These are phyloP conservation scores for Trichoderma asperelloides DNA, from an alignment of 495 filamentous ascomycete species.

Conservation along the genomic window DNA sequence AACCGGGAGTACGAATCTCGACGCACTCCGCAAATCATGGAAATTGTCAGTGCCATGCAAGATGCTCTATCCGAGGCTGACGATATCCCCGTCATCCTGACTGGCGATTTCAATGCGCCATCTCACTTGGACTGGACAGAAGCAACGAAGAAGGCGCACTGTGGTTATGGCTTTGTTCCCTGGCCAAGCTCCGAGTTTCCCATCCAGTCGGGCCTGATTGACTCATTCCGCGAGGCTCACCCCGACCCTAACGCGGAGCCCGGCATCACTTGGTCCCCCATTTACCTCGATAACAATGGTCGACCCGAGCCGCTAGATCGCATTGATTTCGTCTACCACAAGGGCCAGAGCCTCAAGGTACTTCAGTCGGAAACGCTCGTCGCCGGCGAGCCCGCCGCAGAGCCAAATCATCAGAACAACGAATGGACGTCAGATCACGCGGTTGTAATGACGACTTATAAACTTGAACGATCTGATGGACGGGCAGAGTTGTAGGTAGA, in stretches of 20 bases:
- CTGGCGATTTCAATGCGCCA: conserved; percentile 8
- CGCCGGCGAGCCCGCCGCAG: not conserved
- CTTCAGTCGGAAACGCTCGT: not conserved
- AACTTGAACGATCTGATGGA: not conserved
- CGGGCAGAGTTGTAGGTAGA: not conserved
- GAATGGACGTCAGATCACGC: conserved; percentile 7
- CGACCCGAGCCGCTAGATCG: conserved; percentile 2
- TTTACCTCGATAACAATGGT: conserved; percentile 1
- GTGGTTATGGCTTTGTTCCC: not conserved
- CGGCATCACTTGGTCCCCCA: conserved; percentile 3
- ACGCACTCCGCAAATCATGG: conserved; percentile 5
- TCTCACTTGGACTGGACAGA: conserved; percentile 8
- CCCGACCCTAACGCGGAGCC: conserved; percentile 7
- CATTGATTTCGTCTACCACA: conserved; percentile 7
- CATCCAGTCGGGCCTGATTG: not conserved
- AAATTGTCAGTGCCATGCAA: not conserved
- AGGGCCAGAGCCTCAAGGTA: not conserved
- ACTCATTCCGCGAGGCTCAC: conserved; percentile 1
- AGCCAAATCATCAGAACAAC: not conserved
- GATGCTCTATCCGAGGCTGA: not conserved
- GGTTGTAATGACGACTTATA: not conserved
- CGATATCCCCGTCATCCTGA: not conserved
- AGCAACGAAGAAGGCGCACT: conserved; percentile 1
- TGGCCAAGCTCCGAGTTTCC: conserved; percentile 4
- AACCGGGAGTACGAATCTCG: not conserved